Evolutionary conservation across 2,329 filamentous ascomycete species (phyloP).

Genomic region (Aspergillus sp.): DNA sequence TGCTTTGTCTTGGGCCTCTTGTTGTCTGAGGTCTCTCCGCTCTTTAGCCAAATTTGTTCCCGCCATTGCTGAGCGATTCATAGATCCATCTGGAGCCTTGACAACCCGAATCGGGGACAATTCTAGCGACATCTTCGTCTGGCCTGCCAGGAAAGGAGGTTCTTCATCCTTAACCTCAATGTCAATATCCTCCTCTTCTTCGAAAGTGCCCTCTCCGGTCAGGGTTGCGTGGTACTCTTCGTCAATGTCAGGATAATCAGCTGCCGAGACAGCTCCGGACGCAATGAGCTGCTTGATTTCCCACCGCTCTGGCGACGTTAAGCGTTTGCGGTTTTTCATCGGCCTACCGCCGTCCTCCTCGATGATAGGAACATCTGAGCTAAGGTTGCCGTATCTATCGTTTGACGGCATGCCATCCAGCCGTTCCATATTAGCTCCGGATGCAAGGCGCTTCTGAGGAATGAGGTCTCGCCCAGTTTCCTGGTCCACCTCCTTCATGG

Average conservation of each 20-base stretch:
- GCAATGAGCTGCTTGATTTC: conserved; percentile 96
- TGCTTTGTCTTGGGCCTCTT: conserved; percentile 76
- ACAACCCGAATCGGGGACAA: conserved; percentile 94
- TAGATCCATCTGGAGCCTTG: conserved; percentile 95
- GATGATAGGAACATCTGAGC: conserved; percentile 60
- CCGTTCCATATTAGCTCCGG: conserved; percentile 85
- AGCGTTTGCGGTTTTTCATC: conserved; percentile 74
- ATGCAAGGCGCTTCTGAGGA: conserved; percentile 74
- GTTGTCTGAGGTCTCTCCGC: conserved; percentile 80
- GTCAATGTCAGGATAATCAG: conserved; percentile 91
- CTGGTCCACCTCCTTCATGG: conserved; percentile 98
- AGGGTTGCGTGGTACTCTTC: conserved; percentile 90
- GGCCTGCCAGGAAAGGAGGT: conserved; percentile 90
- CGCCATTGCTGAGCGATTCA: conserved; percentile 94
- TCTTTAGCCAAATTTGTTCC: conserved; percentile 88
- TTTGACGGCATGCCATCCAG: conserved; percentile 62
- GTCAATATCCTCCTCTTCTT: conserved; percentile 93
- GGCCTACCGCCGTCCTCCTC: conserved; percentile 59
- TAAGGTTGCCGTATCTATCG: conserved; percentile 57
- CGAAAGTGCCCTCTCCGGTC: conserved; percentile 80
- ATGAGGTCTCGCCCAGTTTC: conserved; percentile 78
- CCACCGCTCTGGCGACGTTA: conserved; percentile 97
- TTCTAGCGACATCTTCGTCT: conserved; percentile 94
- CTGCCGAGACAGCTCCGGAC: conserved; percentile 87
- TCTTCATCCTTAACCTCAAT: conserved; percentile 97